A percentile compares a stretch with the other conserved stretches of the same genome.
Evolutionary conservation across 2,329 filamentous ascomycete genomes (phyloP).

Genomic region (Aspergillus caelatus): DNA sequence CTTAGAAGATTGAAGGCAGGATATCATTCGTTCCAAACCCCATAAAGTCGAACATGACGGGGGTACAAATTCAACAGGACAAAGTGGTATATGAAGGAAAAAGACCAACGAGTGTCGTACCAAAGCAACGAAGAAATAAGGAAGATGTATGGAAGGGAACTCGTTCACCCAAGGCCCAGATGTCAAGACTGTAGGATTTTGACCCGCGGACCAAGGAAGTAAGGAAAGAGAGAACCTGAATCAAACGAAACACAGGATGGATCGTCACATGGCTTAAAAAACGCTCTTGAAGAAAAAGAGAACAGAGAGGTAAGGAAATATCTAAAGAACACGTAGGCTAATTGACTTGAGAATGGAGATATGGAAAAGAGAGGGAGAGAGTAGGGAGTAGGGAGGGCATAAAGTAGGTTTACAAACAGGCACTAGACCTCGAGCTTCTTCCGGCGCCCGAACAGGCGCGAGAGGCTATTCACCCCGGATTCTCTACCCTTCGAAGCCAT

Average conservation of each 20-base stretch:
- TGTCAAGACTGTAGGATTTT: background rate
- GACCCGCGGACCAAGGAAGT: slow-evolving; percentile 5
- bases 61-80: background rate
- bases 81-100: slow-evolving; percentile 12
- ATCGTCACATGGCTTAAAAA: slow-evolving; percentile 18
- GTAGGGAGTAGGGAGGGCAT: slow-evolving; percentile 7
- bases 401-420: background rate
- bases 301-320: background rate
- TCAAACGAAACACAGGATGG: slow-evolving; percentile 19
- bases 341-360: slow-evolving; percentile 16
- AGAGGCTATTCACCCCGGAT: slow-evolving; percentile 20
- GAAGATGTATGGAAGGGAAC: slow-evolving; percentile 8
- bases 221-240: background rate
- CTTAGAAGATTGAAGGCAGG: too few relatives aligned
- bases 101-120: background rate
- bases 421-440: slow-evolving; percentile 32
- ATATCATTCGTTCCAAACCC: background rate
- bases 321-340: slow-evolving; percentile 11
- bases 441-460: slow-evolving; percentile 39
- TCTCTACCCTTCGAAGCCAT: slow-evolving; percentile 27
- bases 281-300: slow-evolving; percentile 14
- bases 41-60: background rate
- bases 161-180: slow-evolving; percentile 20
- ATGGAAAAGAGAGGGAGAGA: background rate
- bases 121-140: background rate